Base-by-base conservation (phyloP, 805 yeast species). In the Wickerhamiella qilinensis region DNA sequence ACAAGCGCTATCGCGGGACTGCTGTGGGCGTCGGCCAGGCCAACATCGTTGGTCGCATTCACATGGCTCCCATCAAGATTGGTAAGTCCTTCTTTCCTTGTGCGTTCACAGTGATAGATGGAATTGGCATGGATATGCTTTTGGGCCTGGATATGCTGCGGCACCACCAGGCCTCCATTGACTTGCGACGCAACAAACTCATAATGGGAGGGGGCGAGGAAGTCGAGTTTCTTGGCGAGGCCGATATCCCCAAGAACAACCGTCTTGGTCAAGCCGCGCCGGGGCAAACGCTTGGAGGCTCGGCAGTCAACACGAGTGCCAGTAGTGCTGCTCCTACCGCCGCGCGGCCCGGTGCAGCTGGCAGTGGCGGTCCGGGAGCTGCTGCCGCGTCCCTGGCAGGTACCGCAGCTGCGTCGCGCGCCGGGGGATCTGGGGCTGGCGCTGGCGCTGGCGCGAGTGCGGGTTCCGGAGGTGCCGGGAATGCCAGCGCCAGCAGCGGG, bases 11-110 rank as follows among this genome's bases (percentile, higher is more conserved):
- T 54, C 64, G 64, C 33, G 94, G 95, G 18, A 74, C 74, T 51
- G 96, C 94, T 1, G 64, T 73, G 39, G 99, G 98, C 33, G 96
- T 91, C 12, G 99, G 98, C 1, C 67, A 75, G 1, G 74, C 79
- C 18, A 66, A 71, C 43, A 82, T 85, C 36, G 54, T 75, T 24
- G 99, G 98, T 2, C 67, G 81, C 44, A 78, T 91, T 30, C 97
- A 91, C 55, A 75, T 83, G 45, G 93, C 84, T 0, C 93, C 93
- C 16, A 67, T 91, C 30, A 76, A 75, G 46, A 74, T 91, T 33
- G 94, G 81, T 14, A 67, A 64, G 33, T 64, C 68, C 12, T 72
- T 59, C 51, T 67, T 77, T 41, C 77, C 84, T 3, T 75, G 84
- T 49, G 67, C 77, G 35, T 75, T 81, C 50, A 72, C 76, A 1